Percentiles rank a stretch among this genome's conserved stretches.
phyloP scores from a whole-genome alignment of 805 yeast species.

The Sugiyamaella valdiviana region DNA sequence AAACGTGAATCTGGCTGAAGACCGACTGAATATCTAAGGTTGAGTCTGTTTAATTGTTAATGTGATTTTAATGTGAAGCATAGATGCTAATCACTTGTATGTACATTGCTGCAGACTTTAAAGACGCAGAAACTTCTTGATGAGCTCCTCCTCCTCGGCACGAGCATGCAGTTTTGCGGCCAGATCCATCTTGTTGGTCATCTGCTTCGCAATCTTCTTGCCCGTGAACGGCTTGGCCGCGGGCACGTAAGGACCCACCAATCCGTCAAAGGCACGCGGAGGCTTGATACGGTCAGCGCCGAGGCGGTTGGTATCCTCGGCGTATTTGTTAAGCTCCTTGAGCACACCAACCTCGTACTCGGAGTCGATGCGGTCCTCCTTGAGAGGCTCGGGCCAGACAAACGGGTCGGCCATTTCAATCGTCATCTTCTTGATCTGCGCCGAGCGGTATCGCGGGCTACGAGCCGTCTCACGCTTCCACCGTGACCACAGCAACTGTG shows the following conservation, averaged over 20 bases:
- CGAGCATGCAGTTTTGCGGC: conserved; percentile 28
- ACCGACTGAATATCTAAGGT: too few species aligned
- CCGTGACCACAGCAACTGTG: conserved; percentile 71
- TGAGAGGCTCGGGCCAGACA: conserved; percentile 73
- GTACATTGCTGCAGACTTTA: conserved; percentile 14
- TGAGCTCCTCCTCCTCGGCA: conserved; percentile 32
- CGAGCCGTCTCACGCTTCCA: conserved; percentile 55
- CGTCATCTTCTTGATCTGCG: conserved; percentile 92
- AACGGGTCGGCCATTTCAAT: conserved; percentile 94
- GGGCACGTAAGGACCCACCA: conserved; percentile 52
- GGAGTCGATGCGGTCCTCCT: conserved; percentile 32
- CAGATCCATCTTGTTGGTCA: conserved; percentile 41
- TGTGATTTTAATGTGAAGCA: too few species aligned
- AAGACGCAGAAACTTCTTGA: conserved; percentile 37
- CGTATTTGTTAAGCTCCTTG: conserved; percentile 46
- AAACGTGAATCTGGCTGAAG: too few species aligned
- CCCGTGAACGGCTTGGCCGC: conserved; percentile 65
- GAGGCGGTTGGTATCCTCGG: conserved; percentile 43
- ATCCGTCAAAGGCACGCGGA: conserved; percentile 67
- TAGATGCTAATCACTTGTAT: conserved; percentile 11
- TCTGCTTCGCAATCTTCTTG: conserved; percentile 38
- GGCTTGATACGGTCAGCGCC: conserved; percentile 71
- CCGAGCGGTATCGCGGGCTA: conserved; percentile 63
- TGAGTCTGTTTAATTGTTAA: too few species aligned
- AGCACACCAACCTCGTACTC: conserved; percentile 32